These are phyloP conservation scores for Coniophora puteana DNA, from an alignment of 1,284 basidiomycete genomes.

Conservation along the genomic window DNA sequence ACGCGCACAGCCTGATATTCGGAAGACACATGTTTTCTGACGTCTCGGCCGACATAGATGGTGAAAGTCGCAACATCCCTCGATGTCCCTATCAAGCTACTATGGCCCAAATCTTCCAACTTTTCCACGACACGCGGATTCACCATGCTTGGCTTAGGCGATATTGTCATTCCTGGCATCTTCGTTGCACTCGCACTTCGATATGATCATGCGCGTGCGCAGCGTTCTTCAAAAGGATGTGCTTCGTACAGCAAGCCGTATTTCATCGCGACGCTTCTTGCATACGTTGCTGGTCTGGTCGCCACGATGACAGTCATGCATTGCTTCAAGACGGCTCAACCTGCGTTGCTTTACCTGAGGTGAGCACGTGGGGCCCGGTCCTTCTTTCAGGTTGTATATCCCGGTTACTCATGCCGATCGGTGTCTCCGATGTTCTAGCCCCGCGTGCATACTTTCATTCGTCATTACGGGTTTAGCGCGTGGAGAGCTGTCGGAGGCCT, in stretches of 20 bases:
- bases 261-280: slow-evolving; percentile 69
- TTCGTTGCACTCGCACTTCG: slow-evolving; percentile 88
- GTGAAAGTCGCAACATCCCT: slow-evolving; percentile 89
- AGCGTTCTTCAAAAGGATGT: slow-evolving; percentile 15
- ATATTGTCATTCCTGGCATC: slow-evolving; percentile 88
- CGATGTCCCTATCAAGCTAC: slow-evolving; percentile 92
- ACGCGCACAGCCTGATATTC: slow-evolving; percentile 3
- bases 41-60: slow-evolving; percentile 52
- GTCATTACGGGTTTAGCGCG: slow-evolving; percentile 45
- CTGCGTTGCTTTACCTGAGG: slow-evolving; percentile 91
- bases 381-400: not conserved
- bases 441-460: slow-evolving; percentile 66
- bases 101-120: slow-evolving; percentile 76
- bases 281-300: slow-evolving; percentile 77
- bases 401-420: slow-evolving; percentile 1
- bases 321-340: slow-evolving; percentile 76
- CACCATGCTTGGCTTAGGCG: slow-evolving; percentile 92
- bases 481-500: slow-evolving; percentile 60
- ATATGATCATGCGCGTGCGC: slow-evolving; percentile 69
- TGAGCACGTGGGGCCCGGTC: too few relatives aligned
- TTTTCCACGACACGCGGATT: slow-evolving; percentile 61
- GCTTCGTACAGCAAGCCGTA: slow-evolving; percentile 67
- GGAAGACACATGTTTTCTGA: not conserved
- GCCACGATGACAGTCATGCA: slow-evolving; percentile 92
- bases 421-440: slow-evolving; percentile 37